Conservation (phyloP, 75 land plant genomes). For the Selaginella moellendorffii region DNA sequence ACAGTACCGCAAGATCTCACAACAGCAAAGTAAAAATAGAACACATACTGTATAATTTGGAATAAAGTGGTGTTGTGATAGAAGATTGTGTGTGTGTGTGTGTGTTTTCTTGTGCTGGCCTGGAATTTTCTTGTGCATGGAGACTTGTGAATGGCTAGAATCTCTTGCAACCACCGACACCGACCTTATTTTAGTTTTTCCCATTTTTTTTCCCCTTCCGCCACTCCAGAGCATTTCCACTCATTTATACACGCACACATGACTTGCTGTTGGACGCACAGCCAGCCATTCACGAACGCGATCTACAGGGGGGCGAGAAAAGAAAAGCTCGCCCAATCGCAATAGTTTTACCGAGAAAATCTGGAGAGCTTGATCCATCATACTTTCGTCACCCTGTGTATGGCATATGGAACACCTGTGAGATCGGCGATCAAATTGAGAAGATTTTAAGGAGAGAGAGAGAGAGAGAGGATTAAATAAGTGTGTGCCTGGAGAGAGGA, state of each 20-base stretch:
- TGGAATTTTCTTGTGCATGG: background rate
- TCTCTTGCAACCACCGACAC: too few species aligned
- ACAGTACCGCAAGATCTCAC: background rate
- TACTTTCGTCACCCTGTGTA: background rate
- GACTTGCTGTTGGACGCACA: background rate
- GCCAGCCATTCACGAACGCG: too few species aligned
- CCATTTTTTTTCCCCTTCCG: too few species aligned
- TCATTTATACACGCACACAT: background rate
- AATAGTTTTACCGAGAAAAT: background rate
- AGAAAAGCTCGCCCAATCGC: background rate
- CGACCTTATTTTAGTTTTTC: too few species aligned
- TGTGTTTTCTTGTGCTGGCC: background rate
- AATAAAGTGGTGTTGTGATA: background rate
- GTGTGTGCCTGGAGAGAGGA: background rate
- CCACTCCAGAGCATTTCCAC: too few species aligned
- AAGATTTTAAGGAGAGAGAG: background rate
- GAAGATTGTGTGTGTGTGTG: background rate
- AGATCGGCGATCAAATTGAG: background rate
- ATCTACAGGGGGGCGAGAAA: too few species aligned
- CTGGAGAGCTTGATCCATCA: background rate
- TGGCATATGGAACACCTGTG: background rate
- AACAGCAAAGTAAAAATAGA: background rate
- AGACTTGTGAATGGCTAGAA: background rate
- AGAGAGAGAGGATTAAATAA: background rate
- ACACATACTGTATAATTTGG: too few species aligned